Evolutionary conservation across 257 asterid genomes (phyloP).

Genomic region (Nyctanthes arbortristis): DNA sequence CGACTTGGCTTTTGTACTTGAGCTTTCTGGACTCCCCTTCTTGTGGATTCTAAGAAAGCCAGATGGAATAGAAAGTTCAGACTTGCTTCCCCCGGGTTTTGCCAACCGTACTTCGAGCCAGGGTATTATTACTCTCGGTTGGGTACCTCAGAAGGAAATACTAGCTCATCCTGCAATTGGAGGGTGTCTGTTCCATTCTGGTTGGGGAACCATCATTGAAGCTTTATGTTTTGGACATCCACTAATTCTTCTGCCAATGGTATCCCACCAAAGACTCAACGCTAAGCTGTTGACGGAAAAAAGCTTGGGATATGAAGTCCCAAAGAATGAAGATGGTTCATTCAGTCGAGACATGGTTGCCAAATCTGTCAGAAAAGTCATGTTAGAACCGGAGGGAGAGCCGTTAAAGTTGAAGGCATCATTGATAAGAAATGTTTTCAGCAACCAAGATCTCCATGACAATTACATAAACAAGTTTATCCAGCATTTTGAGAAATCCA

Average conservation of each 20-base stretch:
- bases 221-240: conserved; percentile 48
- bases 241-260: conserved; percentile 44
- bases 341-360: conserved; percentile 39
- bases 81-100: conserved; percentile 40
- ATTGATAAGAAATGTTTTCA: conserved; percentile 28
- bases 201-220: conserved; percentile 50
- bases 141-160: conserved; percentile 51
- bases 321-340: conserved; percentile 45
- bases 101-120: conserved; percentile 23
- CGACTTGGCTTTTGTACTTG: conserved; percentile 43
- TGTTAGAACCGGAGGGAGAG: conserved; percentile 33
- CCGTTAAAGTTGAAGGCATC: conserved; percentile 32
- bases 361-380: conserved; percentile 34
- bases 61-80: conserved; percentile 14
- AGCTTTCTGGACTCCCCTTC: conserved; percentile 45
- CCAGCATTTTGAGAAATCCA: conserved; percentile 24
- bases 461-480: conserved; percentile 41
- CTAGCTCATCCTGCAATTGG: conserved; percentile 48
- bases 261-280: conserved; percentile 46
- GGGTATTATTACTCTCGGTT: conserved; percentile 37
- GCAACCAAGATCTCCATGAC: conserved; percentile 33
- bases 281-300: conserved; percentile 47
- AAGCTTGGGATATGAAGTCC: conserved; percentile 42
- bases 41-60: conserved; percentile 50
- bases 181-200: conserved; percentile 51